A percentile compares a stretch with the other conserved stretches of the same genome.
These are phyloP conservation scores for Ceratobasidium sp. DNA, from an alignment of 1,284 basidiomycete genomes.

Conservation along the genomic window DNA sequence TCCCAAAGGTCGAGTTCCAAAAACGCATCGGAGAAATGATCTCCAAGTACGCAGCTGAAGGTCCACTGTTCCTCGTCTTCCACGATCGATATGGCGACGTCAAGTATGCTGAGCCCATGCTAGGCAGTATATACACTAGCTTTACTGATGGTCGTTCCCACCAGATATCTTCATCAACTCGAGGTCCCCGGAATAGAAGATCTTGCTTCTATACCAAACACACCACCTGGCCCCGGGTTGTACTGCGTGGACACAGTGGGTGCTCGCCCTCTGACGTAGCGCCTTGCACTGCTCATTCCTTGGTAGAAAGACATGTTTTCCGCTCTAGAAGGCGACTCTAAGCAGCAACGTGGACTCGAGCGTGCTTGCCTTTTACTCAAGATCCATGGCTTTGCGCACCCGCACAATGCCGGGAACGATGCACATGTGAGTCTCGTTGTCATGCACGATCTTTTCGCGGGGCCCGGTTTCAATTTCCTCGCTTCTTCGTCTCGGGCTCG, in stretches of 20 bases:
- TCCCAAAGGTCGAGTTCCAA: slow-evolving; percentile 61
- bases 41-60: slow-evolving; percentile 51
- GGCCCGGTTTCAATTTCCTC: background rate
- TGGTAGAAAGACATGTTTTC: slow-evolving; percentile 62
- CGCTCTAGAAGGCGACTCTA: slow-evolving; percentile 66
- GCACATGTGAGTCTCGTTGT: slow-evolving; percentile 62
- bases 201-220: slow-evolving; percentile 62
- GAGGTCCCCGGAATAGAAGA: slow-evolving; percentile 61
- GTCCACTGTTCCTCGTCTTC: slow-evolving; percentile 79
- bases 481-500: slow-evolving; percentile 4
- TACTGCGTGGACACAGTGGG: slow-evolving; percentile 72
- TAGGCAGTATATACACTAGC: background rate
- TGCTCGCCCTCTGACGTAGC: background rate
- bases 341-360: slow-evolving; percentile 59
- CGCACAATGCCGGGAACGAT: slow-evolving; percentile 88
- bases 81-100: slow-evolving; percentile 77
- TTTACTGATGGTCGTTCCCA: no score
- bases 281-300: background rate
- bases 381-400: slow-evolving; percentile 56
- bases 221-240: slow-evolving; percentile 58
- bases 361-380: slow-evolving; percentile 66
- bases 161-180: slow-evolving; percentile 64
- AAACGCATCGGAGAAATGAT: slow-evolving; percentile 60
- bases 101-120: slow-evolving; percentile 55
- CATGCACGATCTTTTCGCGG: background rate